phyloP scores from a whole-genome alignment of 352 stramenopile species.

The Pythium scleroteichum region DNA sequence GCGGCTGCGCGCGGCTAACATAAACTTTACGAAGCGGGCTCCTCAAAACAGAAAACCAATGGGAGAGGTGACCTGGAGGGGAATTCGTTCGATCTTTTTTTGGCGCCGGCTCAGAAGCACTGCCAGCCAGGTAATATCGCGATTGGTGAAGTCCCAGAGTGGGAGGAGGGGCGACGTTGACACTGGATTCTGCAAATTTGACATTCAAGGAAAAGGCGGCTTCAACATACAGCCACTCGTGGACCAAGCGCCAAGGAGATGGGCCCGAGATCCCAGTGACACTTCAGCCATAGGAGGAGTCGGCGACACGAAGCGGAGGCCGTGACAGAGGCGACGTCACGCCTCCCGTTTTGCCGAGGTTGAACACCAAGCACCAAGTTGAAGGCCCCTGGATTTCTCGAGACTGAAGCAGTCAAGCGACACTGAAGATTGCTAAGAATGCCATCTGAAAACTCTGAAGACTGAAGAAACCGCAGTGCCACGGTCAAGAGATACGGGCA shows the following conservation, averaged over 20 bases:
- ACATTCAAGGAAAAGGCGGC: constrained; percentile 1
- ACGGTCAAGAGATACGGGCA: too few relatives aligned
- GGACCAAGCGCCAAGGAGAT: constrained; percentile 14
- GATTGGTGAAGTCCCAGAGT: too few relatives aligned
- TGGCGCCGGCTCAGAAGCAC: too few relatives aligned
- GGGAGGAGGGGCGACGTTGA: not conserved
- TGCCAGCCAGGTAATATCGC: too few relatives aligned
- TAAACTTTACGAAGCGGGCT: not conserved
- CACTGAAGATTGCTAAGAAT: constrained; percentile 14
- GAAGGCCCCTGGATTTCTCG: constrained; percentile 8
- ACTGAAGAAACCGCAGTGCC: not conserved
- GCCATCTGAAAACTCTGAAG: not conserved
- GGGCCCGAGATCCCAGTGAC: not conserved
- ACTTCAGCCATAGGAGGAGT: constrained; percentile 4
- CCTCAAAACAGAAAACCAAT: not conserved
- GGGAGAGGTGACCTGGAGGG: not conserved
- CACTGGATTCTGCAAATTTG: constrained; percentile 12
- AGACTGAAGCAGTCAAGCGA: not conserved
- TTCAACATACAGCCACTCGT: constrained; percentile 11
- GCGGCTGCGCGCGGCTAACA: not conserved
- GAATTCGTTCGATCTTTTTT: too few relatives aligned
- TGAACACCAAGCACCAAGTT: constrained; percentile 17
- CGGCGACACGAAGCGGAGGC: constrained; percentile 12
- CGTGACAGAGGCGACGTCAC: constrained; percentile 24
- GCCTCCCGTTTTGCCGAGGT: constrained; percentile 5